Base-by-base conservation (phyloP, 192 early-diverging fungal genomes). In the Coemansia sp. region DNA sequence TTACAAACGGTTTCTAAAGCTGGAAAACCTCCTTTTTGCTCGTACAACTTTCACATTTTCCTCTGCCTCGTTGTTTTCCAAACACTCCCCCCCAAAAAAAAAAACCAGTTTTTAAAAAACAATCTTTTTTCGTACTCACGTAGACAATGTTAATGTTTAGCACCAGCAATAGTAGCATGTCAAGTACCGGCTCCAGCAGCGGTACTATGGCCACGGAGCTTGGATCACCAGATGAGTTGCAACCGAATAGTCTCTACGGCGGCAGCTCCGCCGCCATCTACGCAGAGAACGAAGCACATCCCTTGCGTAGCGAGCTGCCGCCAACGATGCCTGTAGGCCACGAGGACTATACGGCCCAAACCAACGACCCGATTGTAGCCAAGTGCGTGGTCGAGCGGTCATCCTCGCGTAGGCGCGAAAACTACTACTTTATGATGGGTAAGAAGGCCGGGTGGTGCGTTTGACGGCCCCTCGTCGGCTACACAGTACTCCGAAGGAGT, bases 361-460 rank as follows among this genome's bases (percentile, higher is more conserved):
- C 29, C 52, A 33, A 14, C 55, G 54, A 25, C 52, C 56, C 56
- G 59, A 65, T 64, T 20, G 59, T 67, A 43, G 75, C 81, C 25
- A 70, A 78, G 66, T 83, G 73, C 76, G 67, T 65, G 38, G 72
- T 78, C n/a, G 69, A 78, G 73, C 70, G 81, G 22, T 54, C 81
- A 5, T 61, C 72, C 45, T 69, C 56, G 29, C 63, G 71, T 45
- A 57, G 70, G 56, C 75, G 70, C 19, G 82, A 83, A 53, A 73
- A 69, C 67, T 83, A 76, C 65, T 83, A 73, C 65, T 79, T 55
- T 67, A 75, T 70, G 65, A 67, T 73, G 82, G 82, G 82, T 25
- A 83, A 79, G 74, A 76, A 83, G 73, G 25, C 62, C 38, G 82
- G 82, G 82, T 83, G 82, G 82, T 83, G 71, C 68, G 71, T 83